Percentiles rank a stretch among this genome's conserved stretches.
These are phyloP conservation scores for Rhododendron ovatum DNA, from an alignment of 148 eudicot species.

Conservation along the genomic window DNA sequence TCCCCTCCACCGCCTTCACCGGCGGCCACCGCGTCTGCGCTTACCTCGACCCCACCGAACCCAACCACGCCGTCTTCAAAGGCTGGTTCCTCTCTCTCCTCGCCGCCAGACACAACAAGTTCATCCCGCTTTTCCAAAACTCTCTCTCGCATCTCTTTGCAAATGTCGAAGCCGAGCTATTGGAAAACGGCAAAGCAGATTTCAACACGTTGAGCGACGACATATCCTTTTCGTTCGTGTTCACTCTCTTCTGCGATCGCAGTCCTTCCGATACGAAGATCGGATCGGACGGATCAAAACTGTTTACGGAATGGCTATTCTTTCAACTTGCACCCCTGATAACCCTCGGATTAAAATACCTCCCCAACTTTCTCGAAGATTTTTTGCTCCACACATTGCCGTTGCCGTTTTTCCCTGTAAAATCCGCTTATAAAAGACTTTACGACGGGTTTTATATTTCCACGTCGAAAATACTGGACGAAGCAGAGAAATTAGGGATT, in stretches of 20 bases:
- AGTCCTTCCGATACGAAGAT: constrained; percentile 23
- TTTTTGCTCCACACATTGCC: constrained; percentile 37
- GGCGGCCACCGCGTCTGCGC: constrained; percentile 60
- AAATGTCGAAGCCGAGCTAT: constrained; percentile 32
- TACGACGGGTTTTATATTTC: constrained; percentile 35
- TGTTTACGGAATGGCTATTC: constrained; percentile 38
- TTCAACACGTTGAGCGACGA: constrained; percentile 32
- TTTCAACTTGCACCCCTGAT: constrained; percentile 41
- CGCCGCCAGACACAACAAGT: constrained; percentile 13
- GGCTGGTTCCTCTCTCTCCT: constrained; percentile 29
- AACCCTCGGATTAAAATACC: constrained; percentile 35
- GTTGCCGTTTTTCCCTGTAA: constrained; percentile 40
- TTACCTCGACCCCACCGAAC: constrained; percentile 59
- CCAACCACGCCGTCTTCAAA: constrained; percentile 41
- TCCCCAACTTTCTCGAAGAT: constrained; percentile 50
- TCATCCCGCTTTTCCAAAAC: constrained; percentile 31
- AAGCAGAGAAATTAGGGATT: constrained; percentile 43
- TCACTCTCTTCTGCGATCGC: constrained; percentile 34
- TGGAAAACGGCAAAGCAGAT: constrained; percentile 18
- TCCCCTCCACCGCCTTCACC: constrained; percentile 48
- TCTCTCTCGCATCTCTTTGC: constrained; percentile 23
- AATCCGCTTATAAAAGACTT: constrained; percentile 36
- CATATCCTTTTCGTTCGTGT: constrained; percentile 41
- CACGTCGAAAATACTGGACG: constrained; percentile 31
- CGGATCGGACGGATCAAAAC: constrained; percentile 32